A percentile compares a stretch with the other conserved stretches of the same genome.
Conservation (phyloP, 192 early-diverging fungal species). For the Geranomyces variabilis region DNA sequence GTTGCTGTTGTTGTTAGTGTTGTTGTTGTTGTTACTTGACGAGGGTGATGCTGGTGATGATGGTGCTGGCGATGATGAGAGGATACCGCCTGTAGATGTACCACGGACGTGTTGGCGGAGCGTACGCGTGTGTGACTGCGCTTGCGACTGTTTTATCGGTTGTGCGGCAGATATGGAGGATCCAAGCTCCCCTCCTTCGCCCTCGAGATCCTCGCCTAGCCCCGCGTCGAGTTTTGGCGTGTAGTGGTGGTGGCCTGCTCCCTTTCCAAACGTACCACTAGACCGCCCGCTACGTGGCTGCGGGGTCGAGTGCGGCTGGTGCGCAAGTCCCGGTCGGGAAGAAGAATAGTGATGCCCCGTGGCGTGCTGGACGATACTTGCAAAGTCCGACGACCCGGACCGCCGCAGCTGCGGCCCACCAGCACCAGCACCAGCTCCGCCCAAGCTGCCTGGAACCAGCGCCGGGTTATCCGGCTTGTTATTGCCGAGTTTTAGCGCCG, state of each 20-base stretch:
- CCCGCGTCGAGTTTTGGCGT: slow-evolving; percentile 16
- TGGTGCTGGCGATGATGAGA: too few relatives aligned
- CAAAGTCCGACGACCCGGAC: slow-evolving; percentile 27
- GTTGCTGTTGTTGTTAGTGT: too few relatives aligned
- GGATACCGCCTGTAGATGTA: too few relatives aligned
- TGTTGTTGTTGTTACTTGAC: too few relatives aligned
- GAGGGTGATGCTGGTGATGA: too few relatives aligned
- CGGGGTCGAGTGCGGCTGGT: slow-evolving; percentile 2
- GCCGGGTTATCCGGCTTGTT: slow-evolving; percentile 32
- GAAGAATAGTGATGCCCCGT: neutral
- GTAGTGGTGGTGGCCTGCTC: neutral
- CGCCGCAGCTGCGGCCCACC: slow-evolving; percentile 14
- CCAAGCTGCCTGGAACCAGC: neutral
- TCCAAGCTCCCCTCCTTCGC: slow-evolving; percentile 26
- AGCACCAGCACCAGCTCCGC: neutral
- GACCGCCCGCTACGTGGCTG: neutral
- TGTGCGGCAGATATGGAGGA: neutral
- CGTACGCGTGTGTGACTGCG: neutral
- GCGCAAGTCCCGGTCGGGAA: neutral
- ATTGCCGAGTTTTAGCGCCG: slow-evolving; percentile 58
- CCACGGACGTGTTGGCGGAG: neutral
- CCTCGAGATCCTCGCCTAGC: slow-evolving; percentile 30
- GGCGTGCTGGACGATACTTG: neutral
- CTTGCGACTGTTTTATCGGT: neutral
- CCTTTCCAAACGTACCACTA: too few relatives aligned